Evolutionary conservation across 352 stramenopile genomes (phyloP), one percentile per base, ranked within the genome.

Genomic region (Hyaloperonospora arabidopsidis): DNA sequence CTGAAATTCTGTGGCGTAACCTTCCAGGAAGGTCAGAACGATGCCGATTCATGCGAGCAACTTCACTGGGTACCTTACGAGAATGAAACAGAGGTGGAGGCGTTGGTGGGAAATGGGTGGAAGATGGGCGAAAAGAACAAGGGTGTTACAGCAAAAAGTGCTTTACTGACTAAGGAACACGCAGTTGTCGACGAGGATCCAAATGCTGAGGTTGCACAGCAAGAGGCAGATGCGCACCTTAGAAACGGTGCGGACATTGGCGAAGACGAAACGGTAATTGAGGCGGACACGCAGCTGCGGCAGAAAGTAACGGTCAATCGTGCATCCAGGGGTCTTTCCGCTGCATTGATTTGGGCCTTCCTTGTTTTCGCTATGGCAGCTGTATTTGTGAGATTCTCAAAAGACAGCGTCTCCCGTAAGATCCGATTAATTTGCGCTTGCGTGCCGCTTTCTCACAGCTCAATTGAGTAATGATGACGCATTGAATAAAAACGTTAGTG

Each of bases 61-160:
- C 67, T 84, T 14, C 76, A 88, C 55, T 88, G 78, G 78, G 72
- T 88, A 10, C 78, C 78, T n/a, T 88, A 86, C 44, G 57, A 63
- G 50, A 60, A 87, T 57, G 61, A 73, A 5, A 72, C 58, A 5
- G 65, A 79, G 10, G 67, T 87, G 5, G 77, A 87, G 51, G 35
- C 54, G 41, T 46, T 84, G 10, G 60, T 87, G 17, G 59, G 59
- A 12, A 67, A 69, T 46, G 67, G 68, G 8, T 87, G 76, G 76
- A 81, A 69, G 35, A 43, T 87, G 35, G 11, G 10, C 15, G 15
- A 2, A 22, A 17, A 61, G 28, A 28, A 46, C 11, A 54, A 53
- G 11, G 21, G 47, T 25, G 43, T 35, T 41, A 18, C 19, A 2
- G 54, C 55, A 21, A 39, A 57, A n/a, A 44, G 51, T 10, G 1